Conservation (phyloP, 257 asterid species). For the Solanum sitiens region DNA sequence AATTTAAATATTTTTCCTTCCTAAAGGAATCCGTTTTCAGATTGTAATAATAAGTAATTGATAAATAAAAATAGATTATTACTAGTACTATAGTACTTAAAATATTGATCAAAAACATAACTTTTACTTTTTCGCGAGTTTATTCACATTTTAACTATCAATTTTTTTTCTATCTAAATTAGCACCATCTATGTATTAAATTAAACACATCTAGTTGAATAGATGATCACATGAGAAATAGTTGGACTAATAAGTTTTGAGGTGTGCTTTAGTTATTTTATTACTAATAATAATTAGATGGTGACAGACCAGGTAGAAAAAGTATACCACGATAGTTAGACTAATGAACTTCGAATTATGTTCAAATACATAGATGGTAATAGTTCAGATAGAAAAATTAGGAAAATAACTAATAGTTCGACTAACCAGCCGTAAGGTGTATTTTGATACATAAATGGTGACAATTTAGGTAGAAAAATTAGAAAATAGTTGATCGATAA, state of each 20-base stretch:
- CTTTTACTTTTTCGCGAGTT: accelerated
- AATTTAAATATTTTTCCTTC: not conserved
- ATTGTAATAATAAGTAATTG: not conserved
- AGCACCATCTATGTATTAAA: too few relatives aligned
- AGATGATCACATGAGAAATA: not conserved
- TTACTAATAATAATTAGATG: not conserved
- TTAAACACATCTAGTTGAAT: not conserved
- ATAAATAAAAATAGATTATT: not conserved
- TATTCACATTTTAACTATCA: not conserved
- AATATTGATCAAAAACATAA: not conserved
- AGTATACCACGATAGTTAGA: not conserved
- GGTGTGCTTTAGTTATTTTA: not conserved
- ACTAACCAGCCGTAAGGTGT: too few relatives aligned
- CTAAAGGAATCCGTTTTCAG: not conserved
- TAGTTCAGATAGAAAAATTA: not conserved
- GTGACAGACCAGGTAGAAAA: not conserved
- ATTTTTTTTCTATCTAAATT: too few relatives aligned
- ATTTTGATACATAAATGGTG: too few relatives aligned
- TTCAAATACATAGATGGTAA: not conserved
- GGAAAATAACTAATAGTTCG: too few relatives aligned
- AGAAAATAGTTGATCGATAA: too few relatives aligned
- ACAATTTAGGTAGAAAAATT: too few relatives aligned
- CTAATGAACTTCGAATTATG: not conserved
- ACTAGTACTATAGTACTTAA: not conserved
- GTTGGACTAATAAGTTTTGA: not conserved